Percentiles rank a stretch among this genome's conserved stretches.
Conservation (phyloP, 2,329 filamentous ascomycete species). For the Sporothrix variecibatus region DNA sequence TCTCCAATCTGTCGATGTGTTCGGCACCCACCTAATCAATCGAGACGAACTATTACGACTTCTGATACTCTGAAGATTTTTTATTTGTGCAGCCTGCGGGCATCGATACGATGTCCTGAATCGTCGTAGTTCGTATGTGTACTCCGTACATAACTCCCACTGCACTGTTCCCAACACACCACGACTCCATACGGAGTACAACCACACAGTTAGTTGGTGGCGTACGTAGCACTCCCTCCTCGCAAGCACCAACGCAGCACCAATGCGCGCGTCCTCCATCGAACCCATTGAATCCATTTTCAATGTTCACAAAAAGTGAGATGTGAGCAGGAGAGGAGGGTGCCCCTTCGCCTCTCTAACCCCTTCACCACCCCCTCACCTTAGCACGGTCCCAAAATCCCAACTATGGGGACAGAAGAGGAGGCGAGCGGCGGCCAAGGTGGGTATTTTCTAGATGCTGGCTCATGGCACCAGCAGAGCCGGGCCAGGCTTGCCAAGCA, state of each 20-base stretch:
- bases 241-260: background rate
- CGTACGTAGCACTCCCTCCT: background rate
- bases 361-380: background rate
- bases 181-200: constrained; percentile 14
- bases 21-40: background rate
- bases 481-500: no score
- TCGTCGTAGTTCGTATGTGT: background rate
- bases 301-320: background rate
- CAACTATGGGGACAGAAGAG: background rate
- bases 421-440: background rate
- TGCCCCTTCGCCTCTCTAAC: background rate
- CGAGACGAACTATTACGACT: background rate
- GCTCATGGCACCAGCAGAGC: background rate
- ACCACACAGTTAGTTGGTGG: background rate
- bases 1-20: background rate
- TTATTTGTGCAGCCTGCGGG: background rate
- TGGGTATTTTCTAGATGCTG: background rate
- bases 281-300: background rate
- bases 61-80: no score
- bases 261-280: background rate
- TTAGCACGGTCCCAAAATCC: background rate
- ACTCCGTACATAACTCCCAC: no score
- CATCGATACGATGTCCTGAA: background rate
- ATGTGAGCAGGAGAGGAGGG: background rate
- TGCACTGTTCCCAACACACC: background rate